Evolutionary conservation across 768 basidiomycete genomes (phyloP).

Genomic region (Thelephora ganbajun): DNA sequence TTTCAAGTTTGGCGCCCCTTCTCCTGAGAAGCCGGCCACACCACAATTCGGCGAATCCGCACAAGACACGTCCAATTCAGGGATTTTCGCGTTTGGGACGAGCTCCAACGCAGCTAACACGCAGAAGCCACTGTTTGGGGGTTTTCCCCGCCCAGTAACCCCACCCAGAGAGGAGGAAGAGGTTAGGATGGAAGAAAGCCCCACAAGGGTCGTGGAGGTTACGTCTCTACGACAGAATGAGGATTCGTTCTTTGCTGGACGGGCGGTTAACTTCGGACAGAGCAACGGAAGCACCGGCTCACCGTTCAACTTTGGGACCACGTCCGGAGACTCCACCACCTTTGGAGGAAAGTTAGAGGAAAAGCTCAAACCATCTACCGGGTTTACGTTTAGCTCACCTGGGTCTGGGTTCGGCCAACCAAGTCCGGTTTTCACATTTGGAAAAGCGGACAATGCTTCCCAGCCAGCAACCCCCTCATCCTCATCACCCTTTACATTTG

Average conservation of each 20-base stretch:
- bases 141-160: conserved; percentile 34
- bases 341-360: conserved; percentile 31
- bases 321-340: conserved; percentile 7
- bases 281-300: conserved; percentile 9
- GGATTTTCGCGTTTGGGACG: conserved; percentile 8
- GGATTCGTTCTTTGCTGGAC: conserved; percentile 3
- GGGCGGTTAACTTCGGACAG: conserved; percentile 22
- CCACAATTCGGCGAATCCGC: too few species aligned
- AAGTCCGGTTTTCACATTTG: conserved; percentile 10
- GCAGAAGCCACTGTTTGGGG: conserved; percentile 6
- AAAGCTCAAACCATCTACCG: conserved; percentile 25
- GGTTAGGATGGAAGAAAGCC: conserved; percentile 74
- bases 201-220: conserved; percentile 39
- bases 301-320: conserved; percentile 20
- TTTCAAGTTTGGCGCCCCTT: background rate
- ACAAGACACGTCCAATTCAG: conserved; percentile 12
- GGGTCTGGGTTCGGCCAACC: conserved; percentile 35
- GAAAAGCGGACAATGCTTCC: background rate
- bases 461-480: background rate
- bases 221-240: conserved; percentile 17
- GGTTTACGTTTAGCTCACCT: conserved; percentile 5
- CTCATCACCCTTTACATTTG: background rate
- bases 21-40: too few species aligned
- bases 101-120: conserved; percentile 7
- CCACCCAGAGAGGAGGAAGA: conserved; percentile 57